phyloP scores from a whole-genome alignment of 2,329 filamentous ascomycete genomes.

The Fusarium albosuccineum region DNA sequence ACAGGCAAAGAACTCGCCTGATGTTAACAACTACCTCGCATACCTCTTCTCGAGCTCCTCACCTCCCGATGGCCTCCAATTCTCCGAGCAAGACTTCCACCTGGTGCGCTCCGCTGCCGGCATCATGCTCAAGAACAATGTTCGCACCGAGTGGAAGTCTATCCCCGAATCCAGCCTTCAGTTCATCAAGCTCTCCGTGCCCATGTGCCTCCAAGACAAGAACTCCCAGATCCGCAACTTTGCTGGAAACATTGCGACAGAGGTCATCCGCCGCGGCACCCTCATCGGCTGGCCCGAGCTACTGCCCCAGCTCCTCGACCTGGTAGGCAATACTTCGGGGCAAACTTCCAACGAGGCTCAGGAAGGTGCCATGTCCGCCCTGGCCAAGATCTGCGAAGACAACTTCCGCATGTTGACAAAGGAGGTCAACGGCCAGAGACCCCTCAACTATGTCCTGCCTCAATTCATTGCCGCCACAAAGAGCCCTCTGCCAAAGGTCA shows the following conservation, averaged over 20 bases:
- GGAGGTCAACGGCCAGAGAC: slow-evolving; percentile 89
- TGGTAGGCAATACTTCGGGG: slow-evolving; percentile 80
- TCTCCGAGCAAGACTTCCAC: slow-evolving; percentile 73
- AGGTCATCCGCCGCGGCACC: slow-evolving; percentile 86
- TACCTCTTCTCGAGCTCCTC: slow-evolving; percentile 85
- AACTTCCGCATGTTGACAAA: slow-evolving; percentile 88
- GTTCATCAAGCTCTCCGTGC: slow-evolving; percentile 83
- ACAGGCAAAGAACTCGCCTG: slow-evolving; percentile 88
- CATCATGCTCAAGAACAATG: slow-evolving; percentile 96
- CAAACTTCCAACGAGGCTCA: slow-evolving; percentile 79
- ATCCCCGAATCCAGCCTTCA: slow-evolving; percentile 80
- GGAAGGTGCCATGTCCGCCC: slow-evolving; percentile 92
- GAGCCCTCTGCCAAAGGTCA: slow-evolving; percentile 80
- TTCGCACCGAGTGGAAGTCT: slow-evolving; percentile 79
- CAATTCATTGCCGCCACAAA: slow-evolving; percentile 90
- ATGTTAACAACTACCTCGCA: slow-evolving; percentile 97
- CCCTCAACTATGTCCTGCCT: slow-evolving; percentile 88
- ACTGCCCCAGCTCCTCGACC: slow-evolving; percentile 82
- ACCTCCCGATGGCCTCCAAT: slow-evolving; percentile 70
- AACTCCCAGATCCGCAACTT: slow-evolving; percentile 87
- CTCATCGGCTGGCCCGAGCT: slow-evolving; percentile 93
- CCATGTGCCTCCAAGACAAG: slow-evolving; percentile 84
- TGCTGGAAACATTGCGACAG: slow-evolving; percentile 93
- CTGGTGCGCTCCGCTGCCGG: slow-evolving; percentile 88
- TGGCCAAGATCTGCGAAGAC: slow-evolving; percentile 97